A percentile compares a stretch with the other conserved stretches of the same genome.
These are phyloP conservation scores for Areca catechu DNA, from an alignment of 176 grass and related monocot genomes.

Conservation along the genomic window DNA sequence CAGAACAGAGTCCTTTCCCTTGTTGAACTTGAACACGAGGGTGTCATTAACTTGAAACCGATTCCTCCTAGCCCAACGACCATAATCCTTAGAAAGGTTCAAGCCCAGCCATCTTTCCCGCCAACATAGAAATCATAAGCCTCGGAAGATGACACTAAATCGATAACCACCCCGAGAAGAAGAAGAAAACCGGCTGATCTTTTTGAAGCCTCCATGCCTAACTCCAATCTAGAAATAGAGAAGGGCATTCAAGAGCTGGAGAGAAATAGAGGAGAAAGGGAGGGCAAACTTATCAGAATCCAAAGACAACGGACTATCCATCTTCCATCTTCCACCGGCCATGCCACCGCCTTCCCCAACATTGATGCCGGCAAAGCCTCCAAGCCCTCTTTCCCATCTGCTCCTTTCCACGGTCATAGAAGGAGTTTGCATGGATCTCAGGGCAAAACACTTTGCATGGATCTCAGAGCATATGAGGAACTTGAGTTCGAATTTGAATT, in stretches of 20 bases:
- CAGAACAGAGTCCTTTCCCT: conserved; percentile 27
- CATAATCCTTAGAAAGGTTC: conserved; percentile 64
- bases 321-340: too few species aligned
- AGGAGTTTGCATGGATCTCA: too few species aligned
- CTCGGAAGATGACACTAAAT: conserved; percentile 29
- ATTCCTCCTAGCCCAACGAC: conserved; percentile 57
- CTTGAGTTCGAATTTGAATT: too few species aligned
- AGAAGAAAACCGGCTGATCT: background rate
- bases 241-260: background rate
- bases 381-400: too few species aligned
- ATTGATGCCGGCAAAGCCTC: too few species aligned
- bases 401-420: too few species aligned
- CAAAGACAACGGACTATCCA: too few species aligned
- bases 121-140: conserved; percentile 65
- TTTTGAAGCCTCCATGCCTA: background rate
- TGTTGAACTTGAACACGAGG: conserved; percentile 51
- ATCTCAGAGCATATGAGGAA: too few species aligned
- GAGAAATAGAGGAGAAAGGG: background rate
- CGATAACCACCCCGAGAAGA: conserved; percentile 4
- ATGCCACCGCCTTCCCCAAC: too few species aligned
- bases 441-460: too few species aligned
- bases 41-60: conserved; percentile 73
- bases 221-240: too few species aligned
- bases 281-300: too few species aligned
- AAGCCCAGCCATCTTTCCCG: conserved; percentile 60